These are phyloP conservation scores for Abortiporus biennis DNA, from an alignment of 1,284 basidiomycete species.

Conservation along the genomic window DNA sequence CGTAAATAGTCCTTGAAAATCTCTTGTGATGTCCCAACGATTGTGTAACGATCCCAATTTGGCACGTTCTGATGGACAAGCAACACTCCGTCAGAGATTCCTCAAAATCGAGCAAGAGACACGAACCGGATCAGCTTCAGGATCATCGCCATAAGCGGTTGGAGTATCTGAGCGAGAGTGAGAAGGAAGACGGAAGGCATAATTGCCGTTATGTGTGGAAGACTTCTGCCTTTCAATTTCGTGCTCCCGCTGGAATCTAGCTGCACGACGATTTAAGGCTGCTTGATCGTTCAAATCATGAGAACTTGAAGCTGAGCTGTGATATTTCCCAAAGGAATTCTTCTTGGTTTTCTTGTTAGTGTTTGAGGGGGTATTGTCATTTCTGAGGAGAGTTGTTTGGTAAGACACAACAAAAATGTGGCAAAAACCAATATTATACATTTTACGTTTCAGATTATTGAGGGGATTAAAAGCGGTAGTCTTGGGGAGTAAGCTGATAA, in stretches of 20 bases:
- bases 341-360: constrained; percentile 70
- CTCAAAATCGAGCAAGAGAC: constrained; percentile 2
- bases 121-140: constrained; percentile 66
- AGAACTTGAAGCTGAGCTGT: constrained; percentile 28
- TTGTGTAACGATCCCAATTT: constrained; percentile 95
- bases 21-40: constrained; percentile 85
- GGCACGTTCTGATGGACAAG: constrained; percentile 79
- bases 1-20: constrained; percentile 96
- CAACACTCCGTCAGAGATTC: neutral
- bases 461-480: constrained; percentile 41
- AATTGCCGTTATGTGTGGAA: constrained; percentile 14
- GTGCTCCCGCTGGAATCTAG: constrained; percentile 77
- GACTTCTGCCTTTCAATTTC: constrained; percentile 71
- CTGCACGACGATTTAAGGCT: constrained; percentile 63
- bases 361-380: constrained; percentile 12
- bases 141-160: constrained; percentile 48
- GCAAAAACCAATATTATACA: constrained; percentile 37
- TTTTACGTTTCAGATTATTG: constrained; percentile 62
- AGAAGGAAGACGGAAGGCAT: constrained; percentile 34
- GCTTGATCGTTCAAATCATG: constrained; percentile 59
- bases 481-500: constrained; percentile 58
- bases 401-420: too few relatives aligned
- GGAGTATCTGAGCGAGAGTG: constrained; percentile 45
- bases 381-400: too few relatives aligned
- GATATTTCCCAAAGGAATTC: constrained; percentile 37